Conservation (phyloP, 2,329 filamentous ascomycete species). For the Tympanopsis confertula region DNA sequence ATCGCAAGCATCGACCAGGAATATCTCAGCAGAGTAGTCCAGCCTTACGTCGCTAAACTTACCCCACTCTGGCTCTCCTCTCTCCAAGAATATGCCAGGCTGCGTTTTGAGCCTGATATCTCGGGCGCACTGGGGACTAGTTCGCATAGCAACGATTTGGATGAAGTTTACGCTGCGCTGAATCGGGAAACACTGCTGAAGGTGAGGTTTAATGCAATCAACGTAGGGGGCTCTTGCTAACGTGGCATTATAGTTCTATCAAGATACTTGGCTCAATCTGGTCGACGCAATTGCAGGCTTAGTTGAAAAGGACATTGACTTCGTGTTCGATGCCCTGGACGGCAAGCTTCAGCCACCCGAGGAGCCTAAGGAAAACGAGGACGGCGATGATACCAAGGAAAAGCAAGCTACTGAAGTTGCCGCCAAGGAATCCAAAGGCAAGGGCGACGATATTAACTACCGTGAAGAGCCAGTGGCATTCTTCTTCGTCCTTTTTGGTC, state of each 20-base stretch:
- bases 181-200: conserved; percentile 86
- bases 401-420: background rate
- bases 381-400: background rate
- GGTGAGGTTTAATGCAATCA: too few species aligned
- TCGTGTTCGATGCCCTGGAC: conserved; percentile 92
- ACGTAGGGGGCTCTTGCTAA: too few species aligned
- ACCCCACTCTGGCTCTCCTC: conserved; percentile 92
- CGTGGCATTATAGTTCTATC: conserved; percentile 80
- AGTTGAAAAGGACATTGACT: conserved; percentile 94
- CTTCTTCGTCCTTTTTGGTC: conserved; percentile 94
- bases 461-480: conserved; percentile 95
- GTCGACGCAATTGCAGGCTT: conserved; percentile 95
- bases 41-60: conserved; percentile 77
- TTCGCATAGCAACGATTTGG: conserved; percentile 72
- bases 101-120: conserved; percentile 94
- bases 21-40: conserved; percentile 78
- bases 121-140: conserved; percentile 78
- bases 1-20: conserved; percentile 86
- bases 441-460: conserved; percentile 70
- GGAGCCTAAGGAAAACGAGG: background rate
- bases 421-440: background rate
- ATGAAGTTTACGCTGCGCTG: conserved; percentile 86
- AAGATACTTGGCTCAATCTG: conserved; percentile 90
- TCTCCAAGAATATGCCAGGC: conserved; percentile 79
- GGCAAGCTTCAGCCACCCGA: conserved; percentile 53